Evolutionary conservation across 352 stramenopile genomes (phyloP).

Genomic region (Globisporangium paddicum): DNA sequence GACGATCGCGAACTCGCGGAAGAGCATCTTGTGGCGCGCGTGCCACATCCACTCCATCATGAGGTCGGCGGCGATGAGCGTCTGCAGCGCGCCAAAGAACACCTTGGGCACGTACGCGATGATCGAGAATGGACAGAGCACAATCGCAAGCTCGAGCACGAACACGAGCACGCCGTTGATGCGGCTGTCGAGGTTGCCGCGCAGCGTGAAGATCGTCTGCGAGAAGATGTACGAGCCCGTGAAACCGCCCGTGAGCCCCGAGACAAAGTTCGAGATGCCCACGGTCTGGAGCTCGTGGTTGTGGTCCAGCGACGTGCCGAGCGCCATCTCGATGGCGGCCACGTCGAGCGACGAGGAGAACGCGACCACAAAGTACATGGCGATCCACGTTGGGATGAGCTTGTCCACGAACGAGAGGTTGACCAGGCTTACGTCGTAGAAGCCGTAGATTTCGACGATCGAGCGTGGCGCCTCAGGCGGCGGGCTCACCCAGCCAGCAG

Average conservation of each 20-base stretch:
- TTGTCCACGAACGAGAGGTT: slow-evolving; percentile 53
- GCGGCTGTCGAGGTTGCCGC: slow-evolving; percentile 68
- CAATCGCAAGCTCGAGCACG: slow-evolving; percentile 64
- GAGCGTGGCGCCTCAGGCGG: slow-evolving; percentile 51
- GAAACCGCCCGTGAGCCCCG: slow-evolving; percentile 94
- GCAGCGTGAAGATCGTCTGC: slow-evolving; percentile 92
- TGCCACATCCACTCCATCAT: slow-evolving; percentile 96
- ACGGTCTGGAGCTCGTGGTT: slow-evolving; percentile 95
- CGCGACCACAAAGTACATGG: slow-evolving; percentile 98
- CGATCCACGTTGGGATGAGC: slow-evolving; percentile 89
- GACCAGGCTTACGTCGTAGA: slow-evolving; percentile 68
- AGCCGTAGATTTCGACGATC: slow-evolving; percentile 73
- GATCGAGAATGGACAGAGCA: slow-evolving; percentile 91
- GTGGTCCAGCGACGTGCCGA: slow-evolving; percentile 93
- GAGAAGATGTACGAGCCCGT: slow-evolving; percentile 99
- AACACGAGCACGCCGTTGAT: slow-evolving; percentile 74
- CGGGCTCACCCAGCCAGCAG: slow-evolving; percentile 90
- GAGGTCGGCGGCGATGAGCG: slow-evolving; percentile 96
- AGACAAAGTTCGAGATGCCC: slow-evolving; percentile 95
- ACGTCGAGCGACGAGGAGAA: slow-evolving; percentile 98
- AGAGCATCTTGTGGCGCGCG: slow-evolving; percentile 80
- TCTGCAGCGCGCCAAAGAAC: slow-evolving; percentile 96
- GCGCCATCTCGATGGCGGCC: slow-evolving; percentile 96
- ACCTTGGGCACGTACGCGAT: slow-evolving; percentile 96
- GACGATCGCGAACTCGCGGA: slow-evolving; percentile 91